Base-by-base conservation (phyloP, 495 filamentous ascomycete genomes). In the Penicillium coprophilum region DNA sequence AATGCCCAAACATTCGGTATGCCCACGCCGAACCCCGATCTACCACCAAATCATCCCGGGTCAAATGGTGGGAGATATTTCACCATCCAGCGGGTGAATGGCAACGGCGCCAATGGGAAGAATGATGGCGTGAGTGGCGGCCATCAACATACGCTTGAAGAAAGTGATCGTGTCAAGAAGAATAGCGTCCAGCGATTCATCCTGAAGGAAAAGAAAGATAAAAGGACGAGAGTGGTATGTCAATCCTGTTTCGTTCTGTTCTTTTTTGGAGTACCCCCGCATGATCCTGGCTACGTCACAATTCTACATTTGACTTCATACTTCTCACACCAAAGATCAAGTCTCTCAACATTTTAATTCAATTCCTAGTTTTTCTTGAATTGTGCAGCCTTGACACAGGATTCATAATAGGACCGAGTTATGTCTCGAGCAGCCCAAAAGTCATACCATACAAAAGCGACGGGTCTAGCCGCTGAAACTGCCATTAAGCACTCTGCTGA, bases 111-210 rank as follows among this genome's bases (percentile, higher is more conserved):
- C 2, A 90, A 88, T 66, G 88, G 87, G 21, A 89, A 87, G 64
- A 83, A 82, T 45, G 82, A 86, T 60, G 86, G 84, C 6, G 81
- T 87, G 34, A 71, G 78, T 40, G 85, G 76, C 65, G 83, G 72
- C 2, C 91, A 96, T 71, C 86, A 85, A 54, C 91, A 96, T 71
- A 82, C 82, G 0, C 71, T 96, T 27, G 84, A 84, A 50, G 88
- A 89, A 58, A 92, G 89, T 59, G 91, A 96, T 68, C 82, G 84
- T 46, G 87, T 94, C 24, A 95, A 95, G 75, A 92, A 90, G 73
- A 91, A 89, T 59, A 91, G 85, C 63, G 84, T 93, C 4, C 80
- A 86, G 61, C 80, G 91, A 57, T 80, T 77, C 65, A 63, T 88
- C 40, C 66, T 87, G 46, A 87, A 86, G 69, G 78, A 81, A 53